Base-by-base conservation (phyloP, 108 stramenopile genomes). In the Cyclotella kingstonii region DNA sequence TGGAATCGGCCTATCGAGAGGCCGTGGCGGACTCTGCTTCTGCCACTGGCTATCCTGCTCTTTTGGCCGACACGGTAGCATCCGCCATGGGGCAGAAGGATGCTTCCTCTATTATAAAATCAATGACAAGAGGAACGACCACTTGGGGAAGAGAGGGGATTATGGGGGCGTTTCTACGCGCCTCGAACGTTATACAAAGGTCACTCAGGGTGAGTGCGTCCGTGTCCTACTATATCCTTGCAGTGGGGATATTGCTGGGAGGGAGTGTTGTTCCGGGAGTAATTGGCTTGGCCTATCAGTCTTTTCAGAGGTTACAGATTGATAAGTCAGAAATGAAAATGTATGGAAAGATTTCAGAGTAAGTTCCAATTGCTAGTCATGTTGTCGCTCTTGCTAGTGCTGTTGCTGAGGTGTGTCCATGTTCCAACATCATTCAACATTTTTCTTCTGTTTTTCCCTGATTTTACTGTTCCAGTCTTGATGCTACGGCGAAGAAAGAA, bases 1-100 rank as follows among this genome's bases (percentile, higher is more conserved):
- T 87, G 4, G 85, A 85, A 69, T 86, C 85, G 0, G 62, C 84
- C 22, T 93, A 93, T 52, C 82, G 84, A 28, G 91, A 93, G 52
- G 79, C 78, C 6, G 76, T 60, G 26, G 47, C 62, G 8, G 74
- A 84, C 60, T 38, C 39, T 42, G 21, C 54, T 10, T 19, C 63
- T 12, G 10, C 23, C 6, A 35, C 53, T 3, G 64, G 44, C 25
- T 75, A 75, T 23, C 73, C 73, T 25, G 40, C 64, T 27, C 31
- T 75, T 0, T 18, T 75, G 15, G 59, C 73, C 25, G 73, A 75
- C 35, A 75, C 73, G 0, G 73, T 65, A 12, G 51, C 35, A 27
- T 46, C 65, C 6, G 73, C 73, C 15, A 12, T 75, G 45, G 73
- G 73, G 5, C 39, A 26, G 1, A 54, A 66, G 40, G 59, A 48